Evolutionary conservation across 2,329 filamentous ascomycete species (phyloP), one percentile per base, ranked within the genome.

Genomic region (Paracoccidioides brasiliensis): DNA sequence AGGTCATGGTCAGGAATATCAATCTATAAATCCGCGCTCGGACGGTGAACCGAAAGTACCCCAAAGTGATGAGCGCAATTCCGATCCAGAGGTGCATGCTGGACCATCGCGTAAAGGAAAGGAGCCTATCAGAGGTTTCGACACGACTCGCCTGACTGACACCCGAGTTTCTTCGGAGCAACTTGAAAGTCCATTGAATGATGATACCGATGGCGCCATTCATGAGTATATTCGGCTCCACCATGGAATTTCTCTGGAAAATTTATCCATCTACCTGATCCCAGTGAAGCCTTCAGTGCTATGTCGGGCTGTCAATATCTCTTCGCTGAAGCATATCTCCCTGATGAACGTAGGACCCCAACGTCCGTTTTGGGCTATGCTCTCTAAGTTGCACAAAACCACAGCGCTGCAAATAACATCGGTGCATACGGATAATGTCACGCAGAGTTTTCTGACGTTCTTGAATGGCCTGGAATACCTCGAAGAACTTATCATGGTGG

Each of bases 291-390:
- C 81, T 2, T 78, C 78, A 0, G 74, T 83, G 0, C 63, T 86
- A 7, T 76, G 73, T 15, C 72, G 74, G 33, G 78, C 79, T 0
- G 69, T 85, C 40, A 80, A 85, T 60, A 62, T 85, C 3, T 71
- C 70, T n/a, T 71, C 72, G 3, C 70, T 86, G n/a, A 76, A 70
- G 59, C 75, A 74, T 49, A 70, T 86, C 15, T 82, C 80, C 1
- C 70, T 86, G 30, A 74, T 86, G 48, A 83, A 82, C 58, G 81
- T 85, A 15, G 83, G 83, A 1, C 72, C 77, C 4, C 83, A 86
- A 64, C 73, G 73, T 33, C 70, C 76, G 0, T 78, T 85, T 58
- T 86, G 83, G 83, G 70, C 72, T 1, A 67, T 79, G 55, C 67
- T 85, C 44, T 68, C 74, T 15, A 79, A 76, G 60, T 74, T 82